Conservation (phyloP, 163 green algal species). For the Volvox carteri region DNA sequence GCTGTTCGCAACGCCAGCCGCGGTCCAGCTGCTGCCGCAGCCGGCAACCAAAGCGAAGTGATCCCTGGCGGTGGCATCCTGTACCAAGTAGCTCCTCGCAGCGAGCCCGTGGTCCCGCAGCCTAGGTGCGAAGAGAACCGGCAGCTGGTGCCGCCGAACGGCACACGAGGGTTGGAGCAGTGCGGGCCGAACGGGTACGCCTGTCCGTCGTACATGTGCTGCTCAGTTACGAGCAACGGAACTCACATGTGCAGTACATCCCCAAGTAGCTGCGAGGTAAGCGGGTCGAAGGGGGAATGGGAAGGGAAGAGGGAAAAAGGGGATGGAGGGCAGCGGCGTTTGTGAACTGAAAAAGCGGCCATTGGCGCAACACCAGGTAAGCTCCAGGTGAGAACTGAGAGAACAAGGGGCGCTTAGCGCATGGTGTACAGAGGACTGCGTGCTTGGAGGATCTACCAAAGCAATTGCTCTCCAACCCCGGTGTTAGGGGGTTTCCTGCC, state of each 20-base stretch:
- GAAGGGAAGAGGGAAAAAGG: too few species aligned
- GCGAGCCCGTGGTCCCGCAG: background rate
- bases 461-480: too few species aligned
- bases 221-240: background rate
- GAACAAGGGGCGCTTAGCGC: too few species aligned
- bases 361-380: too few species aligned
- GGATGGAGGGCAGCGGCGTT: too few species aligned
- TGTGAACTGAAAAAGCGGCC: too few species aligned
- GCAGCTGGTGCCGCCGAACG: background rate
- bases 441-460: too few species aligned
- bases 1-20: background rate
- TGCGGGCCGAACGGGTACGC: background rate
- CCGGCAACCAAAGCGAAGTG: too few species aligned
- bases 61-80: background rate
- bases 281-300: background rate
- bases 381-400: too few species aligned
- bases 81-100: background rate
- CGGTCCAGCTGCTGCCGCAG: too few species aligned
- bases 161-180: background rate
- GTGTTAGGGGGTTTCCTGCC: too few species aligned
- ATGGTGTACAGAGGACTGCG: too few species aligned
- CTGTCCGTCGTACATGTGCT: conserved; percentile 44
- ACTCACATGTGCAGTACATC: background rate
- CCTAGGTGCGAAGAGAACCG: background rate
- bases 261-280: background rate